phyloP scores from a whole-genome alignment of 768 basidiomycete genomes.

The Crassisporium funariophilum region DNA sequence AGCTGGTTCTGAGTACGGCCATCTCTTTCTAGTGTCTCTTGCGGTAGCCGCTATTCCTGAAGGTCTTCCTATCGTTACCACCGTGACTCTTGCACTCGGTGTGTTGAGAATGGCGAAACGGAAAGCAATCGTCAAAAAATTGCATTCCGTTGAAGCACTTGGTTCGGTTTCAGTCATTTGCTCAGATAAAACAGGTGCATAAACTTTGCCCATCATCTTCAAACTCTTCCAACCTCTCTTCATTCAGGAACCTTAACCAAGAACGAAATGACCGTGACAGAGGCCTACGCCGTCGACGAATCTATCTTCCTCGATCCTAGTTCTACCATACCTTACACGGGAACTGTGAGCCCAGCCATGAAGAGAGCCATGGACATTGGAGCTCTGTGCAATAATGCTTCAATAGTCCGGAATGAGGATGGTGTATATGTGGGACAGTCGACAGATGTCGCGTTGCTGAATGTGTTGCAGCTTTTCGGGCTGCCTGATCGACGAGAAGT shows the following conservation, averaged over 20 bases:
- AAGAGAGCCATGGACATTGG: constrained; percentile 80
- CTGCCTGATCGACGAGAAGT: constrained; percentile 73
- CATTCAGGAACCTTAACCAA: constrained; percentile 84
- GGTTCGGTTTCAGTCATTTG: constrained; percentile 98
- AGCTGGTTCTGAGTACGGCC: background rate
- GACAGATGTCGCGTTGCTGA: constrained; percentile 91
- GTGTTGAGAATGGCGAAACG: constrained; percentile 93
- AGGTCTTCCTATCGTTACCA: constrained; percentile 95
- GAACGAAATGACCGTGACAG: constrained; percentile 94
- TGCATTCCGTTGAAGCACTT: constrained; percentile 92
- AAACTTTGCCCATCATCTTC: background rate
- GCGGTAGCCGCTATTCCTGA: constrained; percentile 99
- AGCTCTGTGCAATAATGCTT: constrained; percentile 88
- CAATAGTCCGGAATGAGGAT: constrained; percentile 60
- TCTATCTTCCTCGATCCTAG: constrained; percentile 63
- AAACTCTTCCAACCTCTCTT: constrained; percentile 5
- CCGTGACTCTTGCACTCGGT: constrained; percentile 93
- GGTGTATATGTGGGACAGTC: constrained; percentile 83
- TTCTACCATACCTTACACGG: constrained; percentile 36
- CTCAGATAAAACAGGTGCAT: constrained; percentile 90
- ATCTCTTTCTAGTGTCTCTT: constrained; percentile 70
- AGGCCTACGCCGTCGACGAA: constrained; percentile 88
- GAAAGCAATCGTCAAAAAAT: constrained; percentile 95
- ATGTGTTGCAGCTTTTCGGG: constrained; percentile 69
- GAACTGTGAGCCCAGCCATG: constrained; percentile 62